Conservation (phyloP, 805 yeast genomes). For the Candida ficus region DNA sequence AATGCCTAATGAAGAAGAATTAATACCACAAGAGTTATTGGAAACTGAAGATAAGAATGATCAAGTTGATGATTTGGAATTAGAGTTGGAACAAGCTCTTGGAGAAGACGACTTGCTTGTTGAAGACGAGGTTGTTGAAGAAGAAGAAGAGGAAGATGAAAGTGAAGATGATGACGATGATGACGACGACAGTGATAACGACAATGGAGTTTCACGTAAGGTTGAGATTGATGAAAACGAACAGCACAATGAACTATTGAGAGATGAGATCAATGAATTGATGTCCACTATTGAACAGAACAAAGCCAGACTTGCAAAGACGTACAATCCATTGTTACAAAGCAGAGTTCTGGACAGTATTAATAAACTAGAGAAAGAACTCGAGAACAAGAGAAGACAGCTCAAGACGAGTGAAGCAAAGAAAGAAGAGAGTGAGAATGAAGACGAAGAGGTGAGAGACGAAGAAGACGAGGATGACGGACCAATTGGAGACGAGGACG, state of each 20-base stretch:
- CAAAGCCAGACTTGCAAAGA: conserved; percentile 63
- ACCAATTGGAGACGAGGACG: conserved; percentile 27
- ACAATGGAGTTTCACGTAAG: conserved; percentile 44
- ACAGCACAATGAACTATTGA: conserved; percentile 67
- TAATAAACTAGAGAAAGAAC: conserved; percentile 69
- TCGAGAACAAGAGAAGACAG: conserved; percentile 73
- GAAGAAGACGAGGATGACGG: conserved; percentile 30
- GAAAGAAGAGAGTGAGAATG: conserved; percentile 29
- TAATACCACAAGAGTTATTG: conserved; percentile 1
- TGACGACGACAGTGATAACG: conserved; percentile 50
- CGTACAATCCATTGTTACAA: conserved; percentile 78
- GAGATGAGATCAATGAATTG: conserved; percentile 82
- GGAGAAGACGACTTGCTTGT: conserved; percentile 20
- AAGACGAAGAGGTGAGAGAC: conserved; percentile 27
- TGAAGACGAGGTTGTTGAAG: conserved; percentile 30
- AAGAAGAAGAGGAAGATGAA: conserved; percentile 23
- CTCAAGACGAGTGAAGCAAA: conserved; percentile 37
- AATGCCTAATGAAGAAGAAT: conserved; percentile 7
- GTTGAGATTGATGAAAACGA: conserved; percentile 43
- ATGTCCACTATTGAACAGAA: conserved; percentile 74
- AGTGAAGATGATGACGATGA: conserved; percentile 38
- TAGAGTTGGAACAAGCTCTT: conserved; percentile 53
- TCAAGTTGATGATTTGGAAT: conserved; percentile 42
- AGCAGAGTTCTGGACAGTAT: conserved; percentile 82
- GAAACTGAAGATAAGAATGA: conserved; percentile 8